Evolutionary conservation across 352 stramenopile species (phyloP), one percentile per base, ranked within the genome.

Genomic region (Globisporangium middletonii): DNA sequence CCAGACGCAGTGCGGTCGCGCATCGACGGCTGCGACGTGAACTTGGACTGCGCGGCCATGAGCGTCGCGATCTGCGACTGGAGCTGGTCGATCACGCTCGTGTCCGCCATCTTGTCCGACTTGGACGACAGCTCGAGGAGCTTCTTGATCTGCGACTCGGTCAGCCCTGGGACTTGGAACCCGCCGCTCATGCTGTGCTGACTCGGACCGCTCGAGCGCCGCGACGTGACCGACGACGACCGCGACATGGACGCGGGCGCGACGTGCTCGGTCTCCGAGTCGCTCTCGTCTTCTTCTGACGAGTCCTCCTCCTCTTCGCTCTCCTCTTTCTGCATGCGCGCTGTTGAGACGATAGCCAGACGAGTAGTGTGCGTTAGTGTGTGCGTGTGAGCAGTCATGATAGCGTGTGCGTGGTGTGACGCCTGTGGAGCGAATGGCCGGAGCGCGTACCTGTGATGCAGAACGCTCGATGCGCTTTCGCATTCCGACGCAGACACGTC

Each of bases 31-130:
- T 72, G 65, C 26, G 59, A 69, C 52, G 68, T 65, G 27, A 28
- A 13, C 3, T 42, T 67, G 68, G 67, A 28, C 15, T 73, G 63
- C 37, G 66, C 57, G 6, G 64, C 62, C 73, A 91, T 91, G 30
- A 94, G 69, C 61, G 89, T 72, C 28, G 79, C 68, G 19, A 94
- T 88, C 62, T 94, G 84, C 43, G 71, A 53, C 68, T 94, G 78
- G 15, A 92, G 60, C 55, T 79, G 68, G 33, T 86, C 78, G 50
- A 92, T 71, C 28, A 67, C 73, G 33, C 69, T 76, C 42, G 55
- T 74, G 19, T 65, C 72, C 4, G 65, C 77, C 44, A 77, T 71
- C n/a, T 55, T 54, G 50, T 92, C 79, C 0, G 74, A 59, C 55
- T 83, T 84, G 9, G 69, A 59, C 33, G 79, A 86, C 41, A 92